Percentiles rank a stretch among this genome's conserved stretches.
Conservation (phyloP, 768 basidiomycete species). For the Lentinula boryana region DNA sequence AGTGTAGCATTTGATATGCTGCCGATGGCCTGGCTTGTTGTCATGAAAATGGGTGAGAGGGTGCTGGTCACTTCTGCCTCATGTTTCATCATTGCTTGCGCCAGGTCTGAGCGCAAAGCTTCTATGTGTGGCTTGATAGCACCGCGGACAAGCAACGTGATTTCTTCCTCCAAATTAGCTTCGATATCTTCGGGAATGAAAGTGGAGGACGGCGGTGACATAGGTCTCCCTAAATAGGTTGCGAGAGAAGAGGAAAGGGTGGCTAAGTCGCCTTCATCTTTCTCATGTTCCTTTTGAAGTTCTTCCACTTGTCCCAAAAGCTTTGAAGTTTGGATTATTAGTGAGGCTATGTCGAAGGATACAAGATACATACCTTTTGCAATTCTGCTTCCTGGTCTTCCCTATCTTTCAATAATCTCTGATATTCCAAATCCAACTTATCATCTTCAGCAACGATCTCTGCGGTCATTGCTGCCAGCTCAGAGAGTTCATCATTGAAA, state of each 20-base stretch:
- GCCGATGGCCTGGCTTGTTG: not conserved
- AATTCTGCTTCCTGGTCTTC: not conserved
- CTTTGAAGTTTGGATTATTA: not conserved
- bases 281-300: not conserved
- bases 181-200: constrained; percentile 17
- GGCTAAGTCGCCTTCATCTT: constrained; percentile 11
- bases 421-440: not conserved
- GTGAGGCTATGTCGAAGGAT: not conserved
- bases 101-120: constrained; percentile 14
- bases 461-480: not conserved
- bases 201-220: constrained; percentile 8
- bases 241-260: constrained; percentile 18
- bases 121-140: constrained; percentile 19
- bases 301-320: not conserved
- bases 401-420: not conserved
- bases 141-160: constrained; percentile 17
- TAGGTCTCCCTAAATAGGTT: constrained; percentile 12
- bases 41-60: constrained; percentile 17
- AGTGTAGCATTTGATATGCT: not conserved
- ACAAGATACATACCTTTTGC: not conserved
- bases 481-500: not conserved
- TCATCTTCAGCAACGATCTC: not conserved
- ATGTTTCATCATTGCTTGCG: constrained; percentile 15
- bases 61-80: constrained; percentile 19
- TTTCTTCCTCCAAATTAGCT: constrained; percentile 17